Evolutionary conservation across 306 rosid genomes (phyloP), one percentile per base, ranked within the genome.

Genomic region (Lathyrus sativus): DNA sequence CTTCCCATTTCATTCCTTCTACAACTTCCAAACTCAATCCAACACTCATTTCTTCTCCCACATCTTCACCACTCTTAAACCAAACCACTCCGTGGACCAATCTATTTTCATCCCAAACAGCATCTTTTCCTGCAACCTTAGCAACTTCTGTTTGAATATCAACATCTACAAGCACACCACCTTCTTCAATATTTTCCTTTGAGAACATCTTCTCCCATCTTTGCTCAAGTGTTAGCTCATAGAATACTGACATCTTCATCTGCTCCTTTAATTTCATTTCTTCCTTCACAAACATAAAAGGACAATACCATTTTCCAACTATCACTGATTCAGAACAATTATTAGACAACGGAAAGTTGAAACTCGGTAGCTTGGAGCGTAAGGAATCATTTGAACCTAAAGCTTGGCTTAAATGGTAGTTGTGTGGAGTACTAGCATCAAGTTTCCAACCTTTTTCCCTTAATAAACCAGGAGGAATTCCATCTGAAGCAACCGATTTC

Each of bases 191-290:
- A 5, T 18, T 72, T 5, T 74, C 56, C 7, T 51, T 56, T 13
- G 65, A 54, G 22, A 75, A 84, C n/a, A 87, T 49, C 44, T 31
- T 64, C 0, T 80, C 81, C 87, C 87, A 87, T n/a, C 79, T 63
- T 62, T 62, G 67, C 11, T 38, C 49, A 11, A 62, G 67, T 18
- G 67, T 62, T 22, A 62, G n/a, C 49, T 62, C 49, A 11, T 62
- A 62, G 33, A 62, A 62, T 5, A 11, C 2, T 5, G 67, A 39
- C 35, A 62, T 38, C n/a, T 62, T 62, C 67, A 62, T 62, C 2
- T 62, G 67, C 6, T 62, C 49, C 17, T 62, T 62, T 38, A 62
- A 13, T 18, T 62, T 6, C 67, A 62, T 11, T 62, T 31, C 48
- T 38, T 62, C 67, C 9, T 62, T 39, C 33, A 62, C 49, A 62